A percentile compares a stretch with the other conserved stretches of the same genome.
Conservation (phyloP, 306 rosid species). For the Crataegus laevigata region DNA sequence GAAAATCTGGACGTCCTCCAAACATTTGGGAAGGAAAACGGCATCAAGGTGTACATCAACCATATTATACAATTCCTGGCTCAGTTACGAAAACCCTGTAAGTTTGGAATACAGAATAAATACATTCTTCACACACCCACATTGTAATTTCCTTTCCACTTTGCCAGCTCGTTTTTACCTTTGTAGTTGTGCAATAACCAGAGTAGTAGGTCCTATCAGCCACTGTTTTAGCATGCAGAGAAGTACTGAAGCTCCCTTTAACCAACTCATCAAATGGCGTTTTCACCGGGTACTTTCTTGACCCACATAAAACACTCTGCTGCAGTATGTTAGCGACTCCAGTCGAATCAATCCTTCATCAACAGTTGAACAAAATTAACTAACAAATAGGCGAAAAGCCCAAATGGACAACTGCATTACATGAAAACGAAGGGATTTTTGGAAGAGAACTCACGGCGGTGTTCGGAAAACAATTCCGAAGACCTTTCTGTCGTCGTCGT, state of each 20-base stretch:
- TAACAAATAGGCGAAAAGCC: too few relatives aligned
- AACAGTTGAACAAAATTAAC: not conserved
- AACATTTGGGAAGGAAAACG: slow-evolving; percentile 88
- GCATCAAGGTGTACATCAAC: slow-evolving; percentile 96
- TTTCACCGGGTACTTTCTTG: slow-evolving; percentile 86
- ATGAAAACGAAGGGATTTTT: too few relatives aligned
- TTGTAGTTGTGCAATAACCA: slow-evolving; percentile 81
- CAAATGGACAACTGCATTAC: too few relatives aligned
- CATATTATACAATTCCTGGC: slow-evolving; percentile 84
- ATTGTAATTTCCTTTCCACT: not conserved
- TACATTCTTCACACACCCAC: not conserved
- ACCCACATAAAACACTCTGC: slow-evolving; percentile 90
- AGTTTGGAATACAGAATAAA: not conserved
- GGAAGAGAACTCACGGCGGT: too few relatives aligned
- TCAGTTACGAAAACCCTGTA: not conserved
- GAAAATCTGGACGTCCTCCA: slow-evolving; percentile 74
- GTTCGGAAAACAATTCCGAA: slow-evolving; percentile 21
- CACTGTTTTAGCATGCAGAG: slow-evolving; percentile 78
- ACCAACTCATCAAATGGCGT: slow-evolving; percentile 86
- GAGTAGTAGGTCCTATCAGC: slow-evolving; percentile 97
- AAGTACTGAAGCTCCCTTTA: slow-evolving; percentile 87
- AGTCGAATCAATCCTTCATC: slow-evolving; percentile 73
- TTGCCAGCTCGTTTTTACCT: slow-evolving; percentile 31
- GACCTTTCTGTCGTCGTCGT: slow-evolving; percentile 86
- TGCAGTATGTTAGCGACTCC: slow-evolving; percentile 97